Base-by-base conservation (phyloP, 768 basidiomycete genomes). In the Tulasnella sp. region DNA sequence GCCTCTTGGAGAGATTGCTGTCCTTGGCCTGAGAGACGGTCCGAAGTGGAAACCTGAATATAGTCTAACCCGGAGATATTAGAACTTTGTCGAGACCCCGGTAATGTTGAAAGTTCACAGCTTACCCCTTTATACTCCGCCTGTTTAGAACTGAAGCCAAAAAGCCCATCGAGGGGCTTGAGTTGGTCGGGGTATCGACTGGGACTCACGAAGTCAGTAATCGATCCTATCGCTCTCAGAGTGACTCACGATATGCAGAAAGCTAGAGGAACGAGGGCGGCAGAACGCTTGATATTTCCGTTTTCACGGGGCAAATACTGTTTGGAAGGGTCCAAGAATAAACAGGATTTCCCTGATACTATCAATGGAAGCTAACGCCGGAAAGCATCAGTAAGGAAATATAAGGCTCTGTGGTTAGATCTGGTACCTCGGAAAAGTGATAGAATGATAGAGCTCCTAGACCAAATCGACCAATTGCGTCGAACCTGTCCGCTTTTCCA, bases 31-130 rank as follows among this genome's bases (percentile, higher is more conserved):
- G 86, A 0, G 77, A 68, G 24, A 75, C 10, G 8, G 83, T 84
- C 40, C 88, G 84, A n/a, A 89, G 83, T 34, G 89, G 88, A 39
- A 89, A 84, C 10, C 87, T 83, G 81, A 89, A 89, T 27, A 89
- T 77, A n/a, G 88, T 88, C 88, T 88, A 72, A 14, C 1, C 56
- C n/a, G n/a, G 52, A n/a, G 34, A 62, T 62, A 10, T 62, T n/a
- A 62, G 1, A 3, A 14, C 9, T 62, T n/a, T 8, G 58, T n/a
- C 79, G 38, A 82, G 78, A 80, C 24, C 39, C 10, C 39, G 19
- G 3, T 48, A 58, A 31, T 68, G n/a, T 39, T 46, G 6, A 19
- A 16, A 46, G 36, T n/a, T 14, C 12, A 40, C 36, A 18, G 83
- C 88, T 76, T 80, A 89, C 89, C 18, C 88, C 89, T 16, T 85